A percentile compares a stretch with the other conserved stretches of the same genome.
These are phyloP conservation scores for Phaeosphaeria sp. DNA, from an alignment of 2,329 filamentous ascomycete species.

Conservation along the genomic window DNA sequence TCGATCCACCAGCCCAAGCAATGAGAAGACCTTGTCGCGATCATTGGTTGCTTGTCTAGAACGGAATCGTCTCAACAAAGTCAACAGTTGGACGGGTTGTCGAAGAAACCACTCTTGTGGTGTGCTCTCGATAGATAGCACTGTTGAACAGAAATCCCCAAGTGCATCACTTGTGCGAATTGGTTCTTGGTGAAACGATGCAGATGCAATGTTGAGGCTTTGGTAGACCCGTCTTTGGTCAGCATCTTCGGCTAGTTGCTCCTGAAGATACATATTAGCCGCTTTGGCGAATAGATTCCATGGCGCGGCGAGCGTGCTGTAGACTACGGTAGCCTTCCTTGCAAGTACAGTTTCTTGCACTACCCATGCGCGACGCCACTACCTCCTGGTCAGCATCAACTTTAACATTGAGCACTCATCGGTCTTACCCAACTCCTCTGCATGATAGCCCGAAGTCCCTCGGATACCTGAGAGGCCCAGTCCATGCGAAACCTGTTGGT, in stretches of 20 bases:
- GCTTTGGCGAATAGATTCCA: slow-evolving; percentile 29
- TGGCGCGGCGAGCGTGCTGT: slow-evolving; percentile 24
- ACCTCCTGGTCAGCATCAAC: not conserved
- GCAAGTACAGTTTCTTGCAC: slow-evolving; percentile 31
- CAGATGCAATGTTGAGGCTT: too few relatives aligned
- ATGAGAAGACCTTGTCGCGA: slow-evolving; percentile 26
- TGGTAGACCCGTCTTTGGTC: too few relatives aligned
- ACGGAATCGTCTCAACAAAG: slow-evolving; percentile 25
- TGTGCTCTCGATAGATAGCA: slow-evolving; percentile 22
- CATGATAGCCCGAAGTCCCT: too few relatives aligned
- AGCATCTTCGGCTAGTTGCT: too few relatives aligned
- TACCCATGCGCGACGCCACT: slow-evolving; percentile 33
- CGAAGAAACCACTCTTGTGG: slow-evolving; percentile 6
- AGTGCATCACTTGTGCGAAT: too few relatives aligned
- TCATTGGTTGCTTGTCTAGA: slow-evolving; percentile 25
- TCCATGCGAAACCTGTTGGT: not conserved
- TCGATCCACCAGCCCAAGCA: slow-evolving; percentile 14
- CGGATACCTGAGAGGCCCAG: not conserved
- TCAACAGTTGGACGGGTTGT: slow-evolving; percentile 11
- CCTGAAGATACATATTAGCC: slow-evolving; percentile 3
- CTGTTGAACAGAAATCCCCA: not conserved
- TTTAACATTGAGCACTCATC: too few relatives aligned
- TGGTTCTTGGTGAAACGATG: too few relatives aligned
- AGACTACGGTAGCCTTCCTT: slow-evolving; percentile 21
- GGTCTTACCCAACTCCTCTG: too few relatives aligned